Base-by-base conservation (phyloP, 257 asterid genomes). In the Voacanga thouarsii region DNA sequence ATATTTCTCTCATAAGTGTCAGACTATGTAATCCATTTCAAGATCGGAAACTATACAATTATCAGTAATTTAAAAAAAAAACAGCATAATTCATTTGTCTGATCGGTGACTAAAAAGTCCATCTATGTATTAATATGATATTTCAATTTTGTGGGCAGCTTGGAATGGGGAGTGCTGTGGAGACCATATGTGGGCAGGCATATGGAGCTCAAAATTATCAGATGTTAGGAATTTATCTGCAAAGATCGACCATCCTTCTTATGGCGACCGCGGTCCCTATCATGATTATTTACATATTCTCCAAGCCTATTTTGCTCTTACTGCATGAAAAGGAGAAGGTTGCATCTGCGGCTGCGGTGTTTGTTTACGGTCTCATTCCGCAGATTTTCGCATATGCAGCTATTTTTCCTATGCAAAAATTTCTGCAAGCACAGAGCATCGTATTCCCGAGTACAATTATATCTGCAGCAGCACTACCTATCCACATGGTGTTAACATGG, bases 141-240 rank as follows among this genome's bases (percentile, higher is more conserved):
- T 26, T 64, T 64, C 10, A 12, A 23, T 30, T 30, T 12, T 12
- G 71, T 9, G 72, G 64, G 75, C 82, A 83, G 86, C 71, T 85
- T 6, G 87, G 85, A 7, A 85, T 85, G 87, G 87, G 86, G 37
- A 85, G 89, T 81, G 86, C 84, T 7, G 81, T 75, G 21, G 85
- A 83, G 76, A 85, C 89, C 24, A 71, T 85, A 28, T 85, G 89
- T 76, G 89, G 85, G 1, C 89, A 83, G 1, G 89, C 85, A 70
- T 83, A 78, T 81, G 86, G 87, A 78, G 89, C 89, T 8, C 79
- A 69, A 43, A 80, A 76, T 41, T 71, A 80, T 44, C 83, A 76
- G 5, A 69, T 77, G 80, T 47, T 83, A 8, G 84, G 87, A 63
- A 72, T 83, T 6, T 85, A 83, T 70, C 50, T 85, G 57, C 87